A percentile compares a stretch with the other conserved stretches of the same genome.
These are phyloP conservation scores for Beauveria rudraprayagi DNA, from an alignment of 2,329 filamentous ascomycete genomes.

Conservation along the genomic window DNA sequence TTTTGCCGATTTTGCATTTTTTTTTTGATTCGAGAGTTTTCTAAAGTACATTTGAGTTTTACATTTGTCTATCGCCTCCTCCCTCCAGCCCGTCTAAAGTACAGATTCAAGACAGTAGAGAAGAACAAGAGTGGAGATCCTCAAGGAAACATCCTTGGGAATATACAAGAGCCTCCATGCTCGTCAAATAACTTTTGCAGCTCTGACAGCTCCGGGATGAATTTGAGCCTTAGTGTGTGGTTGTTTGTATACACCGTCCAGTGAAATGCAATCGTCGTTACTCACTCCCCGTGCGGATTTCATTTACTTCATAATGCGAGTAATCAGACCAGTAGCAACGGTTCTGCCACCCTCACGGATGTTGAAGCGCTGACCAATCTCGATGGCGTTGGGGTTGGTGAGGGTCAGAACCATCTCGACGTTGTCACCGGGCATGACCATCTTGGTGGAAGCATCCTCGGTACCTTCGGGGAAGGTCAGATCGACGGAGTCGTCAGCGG, in stretches of 20 bases:
- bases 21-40: neutral
- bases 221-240: neutral
- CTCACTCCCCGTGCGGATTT: slow-evolving; percentile 1
- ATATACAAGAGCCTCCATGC: slow-evolving; percentile 30
- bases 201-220: neutral
- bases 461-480: slow-evolving; percentile 82
- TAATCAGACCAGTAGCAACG: slow-evolving; percentile 76
- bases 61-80: slow-evolving; percentile 23
- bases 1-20: neutral
- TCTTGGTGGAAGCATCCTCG: slow-evolving; percentile 63
- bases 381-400: slow-evolving; percentile 76
- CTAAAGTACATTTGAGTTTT: slow-evolving; percentile 11
- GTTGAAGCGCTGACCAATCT: slow-evolving; percentile 94
- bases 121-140: slow-evolving; percentile 36
- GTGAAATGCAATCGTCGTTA: neutral
- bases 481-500: slow-evolving; percentile 70
- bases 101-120: slow-evolving; percentile 28
- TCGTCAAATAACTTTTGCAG: slow-evolving; percentile 15
- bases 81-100: slow-evolving; percentile 26
- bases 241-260: neutral
- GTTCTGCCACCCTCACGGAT: slow-evolving; percentile 93
- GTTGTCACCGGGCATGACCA: slow-evolving; percentile 98
- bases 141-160: slow-evolving; percentile 22
- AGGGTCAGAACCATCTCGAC: slow-evolving; percentile 92
- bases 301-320: slow-evolving; percentile 56